Conservation (phyloP, 2,329 filamentous ascomycete species). For the Phyllosticta citribraziliensis region DNA sequence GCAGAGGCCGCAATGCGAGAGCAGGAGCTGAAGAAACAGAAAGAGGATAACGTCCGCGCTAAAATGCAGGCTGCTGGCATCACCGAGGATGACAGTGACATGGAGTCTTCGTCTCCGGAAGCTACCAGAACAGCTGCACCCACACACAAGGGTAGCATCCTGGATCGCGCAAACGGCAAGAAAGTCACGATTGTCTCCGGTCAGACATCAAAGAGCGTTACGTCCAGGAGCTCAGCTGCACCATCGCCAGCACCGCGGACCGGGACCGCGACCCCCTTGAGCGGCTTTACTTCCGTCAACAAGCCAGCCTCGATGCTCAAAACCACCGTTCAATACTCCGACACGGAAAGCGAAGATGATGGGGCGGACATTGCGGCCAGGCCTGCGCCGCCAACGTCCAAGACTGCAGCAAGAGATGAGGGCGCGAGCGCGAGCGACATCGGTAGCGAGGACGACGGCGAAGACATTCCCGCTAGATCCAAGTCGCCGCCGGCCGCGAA, state of each 20-base stretch:
- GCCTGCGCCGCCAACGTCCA: neutral
- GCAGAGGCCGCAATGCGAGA: neutral
- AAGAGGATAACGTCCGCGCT: neutral
- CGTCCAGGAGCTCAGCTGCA: neutral
- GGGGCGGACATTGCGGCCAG: conserved; percentile 23
- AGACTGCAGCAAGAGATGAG: neutral
- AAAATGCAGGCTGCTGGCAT: conserved; percentile 4
- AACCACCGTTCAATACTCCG: neutral
- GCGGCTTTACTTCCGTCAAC: conserved; percentile 15
- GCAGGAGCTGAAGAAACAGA: neutral
- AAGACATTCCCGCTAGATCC: neutral
- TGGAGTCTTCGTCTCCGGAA: neutral
- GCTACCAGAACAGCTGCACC: conserved; percentile 11
- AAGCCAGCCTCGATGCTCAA: neutral
- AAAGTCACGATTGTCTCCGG: conserved; percentile 26
- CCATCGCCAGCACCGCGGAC: neutral
- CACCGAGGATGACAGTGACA: neutral
- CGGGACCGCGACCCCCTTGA: conserved; percentile 11
- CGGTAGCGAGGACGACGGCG: neutral
- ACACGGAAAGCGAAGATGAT: conserved; percentile 11
- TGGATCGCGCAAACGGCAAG: conserved; percentile 17
- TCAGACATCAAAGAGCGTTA: neutral
- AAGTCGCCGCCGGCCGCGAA: neutral
- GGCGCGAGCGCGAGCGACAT: neutral
- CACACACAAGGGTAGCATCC: conserved; percentile 12